Evolutionary conservation across 2,329 filamentous ascomycete species (phyloP).

Genomic region (Teratosphaeriaceae sp.): DNA sequence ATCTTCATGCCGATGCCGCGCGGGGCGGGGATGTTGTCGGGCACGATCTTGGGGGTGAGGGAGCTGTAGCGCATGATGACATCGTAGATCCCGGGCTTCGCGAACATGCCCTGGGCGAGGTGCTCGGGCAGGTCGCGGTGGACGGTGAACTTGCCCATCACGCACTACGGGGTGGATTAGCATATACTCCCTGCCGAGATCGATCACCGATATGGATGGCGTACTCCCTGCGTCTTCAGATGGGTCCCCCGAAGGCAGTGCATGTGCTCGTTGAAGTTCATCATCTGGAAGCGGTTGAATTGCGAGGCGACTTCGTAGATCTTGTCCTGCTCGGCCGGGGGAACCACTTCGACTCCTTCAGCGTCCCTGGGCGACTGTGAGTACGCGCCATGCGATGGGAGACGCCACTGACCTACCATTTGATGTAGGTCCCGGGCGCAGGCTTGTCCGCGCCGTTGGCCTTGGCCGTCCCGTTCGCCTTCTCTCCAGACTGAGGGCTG

Average conservation of each 20-base stretch:
- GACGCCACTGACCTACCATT: slow-evolving; percentile 17
- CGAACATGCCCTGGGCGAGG: slow-evolving; percentile 33
- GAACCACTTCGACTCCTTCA: slow-evolving; percentile 27
- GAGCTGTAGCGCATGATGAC: slow-evolving; percentile 33
- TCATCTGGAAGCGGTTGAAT: slow-evolving; percentile 34
- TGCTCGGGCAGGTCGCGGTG: slow-evolving; percentile 28
- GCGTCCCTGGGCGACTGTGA: slow-evolving; percentile 30
- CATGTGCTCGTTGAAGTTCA: slow-evolving; percentile 34
- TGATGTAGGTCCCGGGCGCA: slow-evolving; percentile 16
- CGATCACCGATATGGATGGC: neutral
- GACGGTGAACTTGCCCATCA: slow-evolving; percentile 28
- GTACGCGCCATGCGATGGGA: no score
- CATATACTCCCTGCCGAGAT: neutral
- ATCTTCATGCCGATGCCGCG: slow-evolving; percentile 32
- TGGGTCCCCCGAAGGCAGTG: slow-evolving; percentile 33
- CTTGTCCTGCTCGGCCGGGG: slow-evolving; percentile 28
- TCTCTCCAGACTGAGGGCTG: slow-evolving; percentile 14
- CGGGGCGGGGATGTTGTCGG: slow-evolving; percentile 30
- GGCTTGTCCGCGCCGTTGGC: slow-evolving; percentile 10
- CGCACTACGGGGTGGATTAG: slow-evolving; percentile 13
- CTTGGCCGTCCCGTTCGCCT: slow-evolving; percentile 14
- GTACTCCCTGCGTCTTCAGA: slow-evolving; percentile 29
- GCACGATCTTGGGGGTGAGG: slow-evolving; percentile 31
- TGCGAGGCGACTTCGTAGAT: slow-evolving; percentile 32
- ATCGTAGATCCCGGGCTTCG: slow-evolving; percentile 28